These are phyloP conservation scores for Exophiala sp. DNA, from an alignment of 2,329 filamentous ascomycete genomes.

Conservation along the genomic window DNA sequence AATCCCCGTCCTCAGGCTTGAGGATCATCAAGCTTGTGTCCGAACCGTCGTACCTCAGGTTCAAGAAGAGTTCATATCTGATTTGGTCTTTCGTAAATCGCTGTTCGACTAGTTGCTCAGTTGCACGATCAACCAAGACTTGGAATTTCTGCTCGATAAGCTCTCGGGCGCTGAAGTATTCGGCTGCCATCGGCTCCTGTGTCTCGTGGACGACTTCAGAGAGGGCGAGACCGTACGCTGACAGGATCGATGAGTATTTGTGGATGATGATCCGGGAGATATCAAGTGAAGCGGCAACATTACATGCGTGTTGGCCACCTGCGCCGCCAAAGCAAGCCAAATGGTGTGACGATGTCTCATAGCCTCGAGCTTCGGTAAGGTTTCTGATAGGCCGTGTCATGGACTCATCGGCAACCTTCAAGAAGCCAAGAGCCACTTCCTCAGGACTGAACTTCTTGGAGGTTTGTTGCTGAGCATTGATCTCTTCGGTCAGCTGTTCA, in stretches of 20 bases:
- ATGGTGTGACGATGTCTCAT: slow-evolving; percentile 30
- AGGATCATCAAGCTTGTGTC: slow-evolving; percentile 46
- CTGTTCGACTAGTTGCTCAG: slow-evolving; percentile 62
- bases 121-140: slow-evolving; percentile 45
- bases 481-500: slow-evolving; percentile 38
- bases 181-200: slow-evolving; percentile 33
- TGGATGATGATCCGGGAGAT: slow-evolving; percentile 43
- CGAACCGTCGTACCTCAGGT: slow-evolving; percentile 47
- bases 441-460: slow-evolving; percentile 35
- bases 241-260: slow-evolving; percentile 39
- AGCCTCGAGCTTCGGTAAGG: slow-evolving; percentile 30
- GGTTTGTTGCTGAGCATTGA: slow-evolving; percentile 56
- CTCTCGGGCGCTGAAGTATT: slow-evolving; percentile 62
- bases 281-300: slow-evolving; percentile 39
- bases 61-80: slow-evolving; percentile 42
- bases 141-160: slow-evolving; percentile 36
- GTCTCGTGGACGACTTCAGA: slow-evolving; percentile 38
- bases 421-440: slow-evolving; percentile 39
- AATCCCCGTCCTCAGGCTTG: slow-evolving; percentile 59
- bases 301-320: slow-evolving; percentile 39
- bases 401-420: slow-evolving; percentile 40
- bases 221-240: slow-evolving; percentile 42
- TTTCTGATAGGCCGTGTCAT: slow-evolving; percentile 36
- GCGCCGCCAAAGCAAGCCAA: slow-evolving; percentile 34
- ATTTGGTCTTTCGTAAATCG: slow-evolving; percentile 45